phyloP scores from a whole-genome alignment of 202 grass and related monocot genomes.

The Eragrostis tef region DNA sequence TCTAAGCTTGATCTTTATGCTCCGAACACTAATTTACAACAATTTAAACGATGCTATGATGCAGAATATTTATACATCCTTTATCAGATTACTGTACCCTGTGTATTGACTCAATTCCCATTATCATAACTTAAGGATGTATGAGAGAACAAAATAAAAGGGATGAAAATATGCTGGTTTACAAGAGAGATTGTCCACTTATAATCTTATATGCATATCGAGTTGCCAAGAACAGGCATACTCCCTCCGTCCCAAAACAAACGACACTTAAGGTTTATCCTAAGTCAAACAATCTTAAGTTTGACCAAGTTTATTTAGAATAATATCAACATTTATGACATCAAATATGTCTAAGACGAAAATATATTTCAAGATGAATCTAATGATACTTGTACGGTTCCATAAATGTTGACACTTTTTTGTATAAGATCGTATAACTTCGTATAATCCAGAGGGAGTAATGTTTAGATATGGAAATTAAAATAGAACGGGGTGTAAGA shows the following conservation, averaged over 20 bases:
- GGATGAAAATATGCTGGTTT: neutral
- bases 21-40: neutral
- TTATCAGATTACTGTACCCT: neutral
- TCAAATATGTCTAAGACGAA: too few relatives aligned
- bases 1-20: neutral
- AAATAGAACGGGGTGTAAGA: conserved; percentile 4
- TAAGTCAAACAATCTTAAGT: too few relatives aligned
- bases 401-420: too few relatives aligned
- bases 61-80: neutral
- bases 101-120: neutral
- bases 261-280: too few relatives aligned
- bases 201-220: neutral
- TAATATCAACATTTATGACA: too few relatives aligned
- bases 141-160: neutral
- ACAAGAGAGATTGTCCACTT: conserved; percentile 1
- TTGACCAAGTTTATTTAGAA: too few relatives aligned
- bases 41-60: neutral
- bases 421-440: too few relatives aligned
- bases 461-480: conserved; percentile 10
- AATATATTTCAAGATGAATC: too few relatives aligned
- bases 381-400: too few relatives aligned
- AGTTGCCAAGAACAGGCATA: neutral
- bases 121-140: neutral
- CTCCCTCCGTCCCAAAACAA: too few relatives aligned
- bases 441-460: too few relatives aligned